Evolutionary conservation across 805 yeast genomes (phyloP), one percentile per base, ranked within the genome.

Genomic region (Candida pini): DNA sequence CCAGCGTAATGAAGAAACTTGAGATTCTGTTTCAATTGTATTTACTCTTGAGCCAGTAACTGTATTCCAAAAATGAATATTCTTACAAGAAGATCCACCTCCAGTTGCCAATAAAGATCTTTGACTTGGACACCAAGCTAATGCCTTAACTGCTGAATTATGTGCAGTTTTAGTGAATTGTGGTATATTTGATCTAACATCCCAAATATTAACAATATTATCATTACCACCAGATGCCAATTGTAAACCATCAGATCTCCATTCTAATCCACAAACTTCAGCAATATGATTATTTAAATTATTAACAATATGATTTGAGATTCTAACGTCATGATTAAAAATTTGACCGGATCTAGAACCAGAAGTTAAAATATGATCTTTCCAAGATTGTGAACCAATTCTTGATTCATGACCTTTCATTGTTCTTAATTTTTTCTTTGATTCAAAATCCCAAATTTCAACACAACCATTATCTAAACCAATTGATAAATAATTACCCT

Each of bases 181-280:
- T 2, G 97, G 96, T 0, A 70, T 60, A 5, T 65, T 49, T 1
- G 77, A 68, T 44, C 96, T 71, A 2, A 82, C 80, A 56, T 90
- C 97, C 97, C 97, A 90, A 30, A 90, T 79, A 54, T 85, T 81
- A 6, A 92, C 95, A 8, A 88, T 62, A 53, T 92, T 90, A 57
- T 92, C 98, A 54, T 92, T 92, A 21, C 97, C 96, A 9, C 97
- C 97, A 3, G 87, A 76, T 0, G 94, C 95, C 38, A 90, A 69
- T 52, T 85, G 92, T 44, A 72, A 63, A 2, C 97, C 96, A 55
- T 90, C 97, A 9, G 63, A 45, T 37, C 89, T 72, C 76, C 95
- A 90, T 47, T 81, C 81, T 26, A 90, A 65, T 1, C 97, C 97
- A 64, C 97, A 90, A 19, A 90, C 81, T 61, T 90, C 97, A 1